Evolutionary conservation across 1,284 basidiomycete genomes (phyloP).

Genomic region (Austroboletus sp.): DNA sequence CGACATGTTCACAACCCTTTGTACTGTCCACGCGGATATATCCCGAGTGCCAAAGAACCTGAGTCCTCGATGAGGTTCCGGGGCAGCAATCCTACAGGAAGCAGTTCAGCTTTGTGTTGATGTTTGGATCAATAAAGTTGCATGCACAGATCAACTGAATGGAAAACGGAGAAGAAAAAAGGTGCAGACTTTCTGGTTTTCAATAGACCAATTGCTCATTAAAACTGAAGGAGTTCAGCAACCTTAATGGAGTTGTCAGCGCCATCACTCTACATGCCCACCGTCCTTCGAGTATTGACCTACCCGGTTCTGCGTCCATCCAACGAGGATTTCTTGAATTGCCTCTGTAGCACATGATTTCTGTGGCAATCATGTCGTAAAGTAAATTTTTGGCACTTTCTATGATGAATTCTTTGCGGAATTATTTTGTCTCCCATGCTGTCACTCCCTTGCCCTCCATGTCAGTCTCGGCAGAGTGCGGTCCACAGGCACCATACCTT

Average conservation of each 20-base stretch:
- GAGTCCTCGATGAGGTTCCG: constrained; percentile 30
- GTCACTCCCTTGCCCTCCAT: constrained; percentile 28
- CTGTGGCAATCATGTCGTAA: constrained; percentile 25
- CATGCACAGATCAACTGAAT: constrained; percentile 43
- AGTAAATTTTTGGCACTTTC: constrained; percentile 26
- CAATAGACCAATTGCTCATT: constrained; percentile 3
- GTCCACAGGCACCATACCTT: constrained; percentile 23
- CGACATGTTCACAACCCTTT: constrained; percentile 42
- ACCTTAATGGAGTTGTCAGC: too few relatives aligned
- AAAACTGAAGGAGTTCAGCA: constrained; percentile 25
- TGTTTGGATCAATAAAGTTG: constrained; percentile 44
- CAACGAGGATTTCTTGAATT: constrained; percentile 34
- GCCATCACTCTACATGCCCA: too few relatives aligned
- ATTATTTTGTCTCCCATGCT: constrained; percentile 37
- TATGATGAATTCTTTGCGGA: constrained; percentile 36
- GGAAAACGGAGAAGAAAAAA: constrained; percentile 30
- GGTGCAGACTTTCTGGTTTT: constrained; percentile 8
- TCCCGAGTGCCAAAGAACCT: constrained; percentile 30
- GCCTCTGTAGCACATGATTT: constrained; percentile 43
- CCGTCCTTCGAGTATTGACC: too few relatives aligned
- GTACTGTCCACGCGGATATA: constrained; percentile 39
- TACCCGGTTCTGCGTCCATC: constrained; percentile 43
- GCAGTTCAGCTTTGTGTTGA: constrained; percentile 42
- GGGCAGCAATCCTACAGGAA: constrained; percentile 36
- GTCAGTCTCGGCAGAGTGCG: too few relatives aligned